Base-by-base conservation (phyloP, 495 filamentous ascomycete genomes). In the Penicillium pulvis region DNA sequence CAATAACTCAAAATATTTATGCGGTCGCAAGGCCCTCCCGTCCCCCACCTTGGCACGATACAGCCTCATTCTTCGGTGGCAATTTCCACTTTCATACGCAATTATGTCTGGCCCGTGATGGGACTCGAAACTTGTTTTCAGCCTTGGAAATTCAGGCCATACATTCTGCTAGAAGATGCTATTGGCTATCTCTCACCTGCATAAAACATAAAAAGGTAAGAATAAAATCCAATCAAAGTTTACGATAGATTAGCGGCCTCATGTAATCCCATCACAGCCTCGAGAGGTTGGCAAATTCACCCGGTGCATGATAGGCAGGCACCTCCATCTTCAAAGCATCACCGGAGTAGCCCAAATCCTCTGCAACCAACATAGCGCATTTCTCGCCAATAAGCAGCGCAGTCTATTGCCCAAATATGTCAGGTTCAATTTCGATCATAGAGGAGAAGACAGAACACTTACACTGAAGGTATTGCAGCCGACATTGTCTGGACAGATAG, bases 321-420 rank as follows among this genome's bases (percentile, higher is more conserved):
- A 93, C 87, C 66, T 85, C 85, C 90, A 94, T 93, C 56, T 90
- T 83, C 55, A 94, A 76, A 43, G 83, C 89, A 44, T 79, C 77
- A 17, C 90, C 89, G 24, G 81, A 85, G 70, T 92, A 92, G 4
- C 90, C 90, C 20, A 92, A 76, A 61, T 92, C 87, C 70, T 91
- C 88, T 4, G 84, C 89, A n/a, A 83, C 75, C 1, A 92, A 78
- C 57, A 87, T 73, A 0, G 88, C 87, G 23, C 82, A 85, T 73
- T 94, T 94, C 77, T 94, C 90, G n/a, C 89, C 90, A 54, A 94
- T 92, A 7, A 91, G 76, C 11, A 93, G 81, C 24, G 90, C 89
- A 14, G 88, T 92, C 45, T 84, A 83, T 43, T 46, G 23, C 3
- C 11, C 4, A 23, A 1, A 23, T 23, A 46, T 24, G 23, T 57